A percentile compares a stretch with the other conserved stretches of the same genome.
These are phyloP conservation scores for Cyphellophora europaea DNA, from an alignment of 2,329 filamentous ascomycete species.

Conservation along the genomic window DNA sequence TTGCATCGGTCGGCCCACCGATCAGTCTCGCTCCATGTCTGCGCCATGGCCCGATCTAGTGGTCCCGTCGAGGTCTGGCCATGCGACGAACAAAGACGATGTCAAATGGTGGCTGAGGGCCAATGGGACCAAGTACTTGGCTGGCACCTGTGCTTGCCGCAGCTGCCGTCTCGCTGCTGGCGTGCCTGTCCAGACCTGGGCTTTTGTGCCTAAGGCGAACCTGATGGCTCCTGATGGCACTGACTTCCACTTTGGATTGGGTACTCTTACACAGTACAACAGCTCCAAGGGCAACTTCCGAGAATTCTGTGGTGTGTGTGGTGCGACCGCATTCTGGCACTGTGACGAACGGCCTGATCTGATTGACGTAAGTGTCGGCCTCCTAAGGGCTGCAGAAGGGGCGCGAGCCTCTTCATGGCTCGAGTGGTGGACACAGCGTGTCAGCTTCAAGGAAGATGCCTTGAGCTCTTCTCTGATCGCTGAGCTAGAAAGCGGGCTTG, in stretches of 20 bases:
- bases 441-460: slow-evolving; percentile 52
- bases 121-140: slow-evolving; percentile 43
- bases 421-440: slow-evolving; percentile 49
- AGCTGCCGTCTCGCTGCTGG: slow-evolving; percentile 54
- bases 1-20: slow-evolving; percentile 47
- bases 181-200: slow-evolving; percentile 58
- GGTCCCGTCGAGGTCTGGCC: slow-evolving; percentile 35
- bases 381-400: slow-evolving; percentile 43
- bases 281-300: slow-evolving; percentile 46
- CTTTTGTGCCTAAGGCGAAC: slow-evolving; percentile 53
- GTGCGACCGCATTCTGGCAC: slow-evolving; percentile 57
- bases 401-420: slow-evolving; percentile 50
- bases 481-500: slow-evolving; percentile 10
- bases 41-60: slow-evolving; percentile 47
- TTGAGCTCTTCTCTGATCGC: slow-evolving; percentile 21
- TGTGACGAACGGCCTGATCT: slow-evolving; percentile 43
- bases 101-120: slow-evolving; percentile 53
- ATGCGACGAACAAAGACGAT: slow-evolving; percentile 35
- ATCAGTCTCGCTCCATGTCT: slow-evolving; percentile 32
- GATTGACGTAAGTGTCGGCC: slow-evolving; percentile 55
- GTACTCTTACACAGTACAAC: slow-evolving; percentile 42
- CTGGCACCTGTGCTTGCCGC: slow-evolving; percentile 52
- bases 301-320: slow-evolving; percentile 54
- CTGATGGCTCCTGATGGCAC: slow-evolving; percentile 27
- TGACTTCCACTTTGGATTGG: slow-evolving; percentile 17